Evolutionary conservation across 805 yeast genomes (phyloP).

Genomic region (Kuraishia piskuri): DNA sequence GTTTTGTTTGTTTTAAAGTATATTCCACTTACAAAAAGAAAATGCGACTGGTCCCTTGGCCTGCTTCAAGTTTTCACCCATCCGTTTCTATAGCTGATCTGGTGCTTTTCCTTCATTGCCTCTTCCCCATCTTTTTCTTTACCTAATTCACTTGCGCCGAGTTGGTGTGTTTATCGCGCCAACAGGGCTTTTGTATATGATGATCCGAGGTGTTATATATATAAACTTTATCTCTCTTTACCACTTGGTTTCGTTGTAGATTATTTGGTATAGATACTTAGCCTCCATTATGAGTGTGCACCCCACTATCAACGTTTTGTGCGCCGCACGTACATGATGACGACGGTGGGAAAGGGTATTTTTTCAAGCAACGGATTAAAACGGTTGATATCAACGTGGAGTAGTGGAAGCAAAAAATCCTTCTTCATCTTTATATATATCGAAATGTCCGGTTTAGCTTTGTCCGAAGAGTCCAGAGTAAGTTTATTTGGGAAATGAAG

Average conservation of each 20-base stretch:
- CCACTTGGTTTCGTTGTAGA: not conserved
- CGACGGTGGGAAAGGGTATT: not conserved
- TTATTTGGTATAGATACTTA: not conserved
- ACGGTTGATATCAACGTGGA: not conserved
- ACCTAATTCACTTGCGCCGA: not conserved
- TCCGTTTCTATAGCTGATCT: not conserved
- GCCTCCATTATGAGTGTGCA: not conserved
- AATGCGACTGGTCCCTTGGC: not conserved
- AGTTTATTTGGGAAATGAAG: slow-evolving; percentile 6
- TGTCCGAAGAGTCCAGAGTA: slow-evolving; percentile 38
- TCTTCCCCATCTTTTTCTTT: not conserved
- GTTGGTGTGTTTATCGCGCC: not conserved
- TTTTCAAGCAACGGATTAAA: not conserved
- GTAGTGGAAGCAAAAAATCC: not conserved
- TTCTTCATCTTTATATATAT: not conserved
- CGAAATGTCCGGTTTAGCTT: slow-evolving; percentile 28
- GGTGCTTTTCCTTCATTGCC: not conserved
- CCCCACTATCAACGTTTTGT: not conserved
- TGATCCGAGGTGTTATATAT: not conserved
- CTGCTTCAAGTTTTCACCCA: not conserved
- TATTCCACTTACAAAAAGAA: not conserved
- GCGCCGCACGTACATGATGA: not conserved
- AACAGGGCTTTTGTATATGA: not conserved
- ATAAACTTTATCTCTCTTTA: not conserved
- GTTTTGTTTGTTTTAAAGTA: not conserved